Base-by-base conservation (phyloP, 148 eudicot species). In the Rheum nobile region DNA sequence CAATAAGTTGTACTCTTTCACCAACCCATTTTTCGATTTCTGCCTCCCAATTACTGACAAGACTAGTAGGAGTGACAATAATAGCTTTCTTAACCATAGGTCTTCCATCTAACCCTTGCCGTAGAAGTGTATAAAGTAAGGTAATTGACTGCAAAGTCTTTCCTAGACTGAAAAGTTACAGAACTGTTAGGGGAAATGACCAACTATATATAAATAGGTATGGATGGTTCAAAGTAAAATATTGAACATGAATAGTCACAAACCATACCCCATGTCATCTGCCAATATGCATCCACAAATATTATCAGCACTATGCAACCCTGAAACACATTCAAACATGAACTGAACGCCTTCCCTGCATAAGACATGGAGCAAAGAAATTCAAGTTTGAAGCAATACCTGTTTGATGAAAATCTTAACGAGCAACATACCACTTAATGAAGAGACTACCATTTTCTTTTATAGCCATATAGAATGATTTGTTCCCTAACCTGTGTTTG, bases 21-120 rank as follows among this genome's bases (percentile, higher is more conserved):
- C 94, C 96, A 34, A 96, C 92, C 99, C 99, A 96, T 78, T 96
- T 96, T 54, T 80, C 81, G 32, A 96, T 92, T 85, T 96, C 99
- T 75, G 99, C 96, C 78, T 96, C 99, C 99, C 99, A 96, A 55
- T 96, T 96, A 77, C 97, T 92, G 41, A 96, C 99, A 71, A 96
- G 90, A 82, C 99, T 96, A 65, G 97, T 92, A 38, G 99, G 97
- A 76, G 99, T 96, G 32, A 96, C 99, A 79, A 96, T 90, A 76
- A 96, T 85, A 72, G 94, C 97, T 84, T 92, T 96, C 22, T 80
- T 89, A 75, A 96, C 97, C 95, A 92, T 88, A 42, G 99, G 89
- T 74, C 87, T 88, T 61, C 91, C 92, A 82, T 96, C 96, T 88
- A 96, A 90, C 61, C 99, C 99, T 80, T 96, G 99, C 35, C 82